These are phyloP conservation scores for Geotrichum aggregatum DNA, from an alignment of 1,139 yeast genomes.

Conservation along the genomic window DNA sequence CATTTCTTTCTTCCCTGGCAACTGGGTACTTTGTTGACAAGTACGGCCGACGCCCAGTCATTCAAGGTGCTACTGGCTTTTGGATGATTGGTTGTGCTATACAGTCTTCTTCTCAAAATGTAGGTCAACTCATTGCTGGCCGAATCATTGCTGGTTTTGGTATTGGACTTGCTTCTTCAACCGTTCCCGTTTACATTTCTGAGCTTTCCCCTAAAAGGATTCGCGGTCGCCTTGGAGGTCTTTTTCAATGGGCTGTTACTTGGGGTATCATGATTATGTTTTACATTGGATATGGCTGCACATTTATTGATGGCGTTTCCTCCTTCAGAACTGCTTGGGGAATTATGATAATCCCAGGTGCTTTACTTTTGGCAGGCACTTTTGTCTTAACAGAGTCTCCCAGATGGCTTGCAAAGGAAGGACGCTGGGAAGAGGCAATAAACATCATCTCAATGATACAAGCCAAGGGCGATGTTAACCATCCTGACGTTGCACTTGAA, in stretches of 20 bases:
- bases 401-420: constrained; percentile 63
- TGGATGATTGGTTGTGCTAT: constrained; percentile 79
- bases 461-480: constrained; percentile 52
- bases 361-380: constrained; percentile 46
- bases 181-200: constrained; percentile 67
- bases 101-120: constrained; percentile 70
- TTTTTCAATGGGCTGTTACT: constrained; percentile 67
- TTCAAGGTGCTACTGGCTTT: constrained; percentile 70
- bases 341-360: constrained; percentile 60
- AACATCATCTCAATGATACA: constrained; percentile 48
- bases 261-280: too few species aligned
- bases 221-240: constrained; percentile 64
- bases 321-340: constrained; percentile 71
- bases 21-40: constrained; percentile 56
- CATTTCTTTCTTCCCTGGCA: constrained; percentile 47
- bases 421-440: constrained; percentile 62
- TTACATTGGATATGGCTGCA: constrained; percentile 59
- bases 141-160: constrained; percentile 65
- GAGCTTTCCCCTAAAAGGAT: constrained; percentile 63
- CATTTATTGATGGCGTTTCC: constrained; percentile 45
- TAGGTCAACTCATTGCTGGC: constrained; percentile 67
- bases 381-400: constrained; percentile 68
- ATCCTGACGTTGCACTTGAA: constrained; percentile 54
- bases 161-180: constrained; percentile 67
- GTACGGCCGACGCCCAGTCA: constrained; percentile 69